Evolutionary conservation across 2,329 filamentous ascomycete genomes (phyloP), one percentile per base, ranked within the genome.

Genomic region (Cladorrhinum sp.): DNA sequence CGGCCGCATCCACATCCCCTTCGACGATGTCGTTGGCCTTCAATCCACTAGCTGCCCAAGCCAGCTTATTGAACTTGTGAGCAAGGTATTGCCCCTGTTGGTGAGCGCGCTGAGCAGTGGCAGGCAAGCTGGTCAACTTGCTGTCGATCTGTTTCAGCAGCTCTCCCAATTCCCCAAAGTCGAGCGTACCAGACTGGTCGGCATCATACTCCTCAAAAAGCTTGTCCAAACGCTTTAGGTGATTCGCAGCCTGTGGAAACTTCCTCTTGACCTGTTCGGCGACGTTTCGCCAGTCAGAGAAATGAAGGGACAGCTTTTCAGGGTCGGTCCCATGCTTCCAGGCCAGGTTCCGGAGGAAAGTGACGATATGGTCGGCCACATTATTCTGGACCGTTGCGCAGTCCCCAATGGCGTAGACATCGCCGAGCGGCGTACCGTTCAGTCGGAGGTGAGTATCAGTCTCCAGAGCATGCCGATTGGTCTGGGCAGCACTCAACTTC

Each of bases 341-440:
- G 9, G 95, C 92, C 2, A 96, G 82, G 16, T 87, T 91, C 63
- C 92, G 92, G 10, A 99, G 83, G 77, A 98, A 99, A 20, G 86
- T 89, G 53, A 97, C 83, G 68, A 99, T 88, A 76, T 97, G 89
- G 71, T 96, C 91, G 2, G 93, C 91, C 1, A 98, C 82, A 68
- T 99, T 99, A 79, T 99, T 99, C 72, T 99, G 96, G 0, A 99
- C 94, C 0, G 96, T 99, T 6, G 91, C 83, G 77, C 95, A 98
- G 76, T 99, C 95, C 14, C 95, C 95, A 64, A 99, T 92, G 53
- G 93, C 93, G 71, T 99, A 99, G 21, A 99, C 92, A 63, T 98
- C 94, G 39, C 95, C 95, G 0, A 98, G 77, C 0, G 95, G 95
- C 0, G 95, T 86, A 57, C 95, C 95, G 62, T 89, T 90, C 0